Evolutionary conservation across 306 rosid genomes (phyloP).

Genomic region (Vicia sativa): DNA sequence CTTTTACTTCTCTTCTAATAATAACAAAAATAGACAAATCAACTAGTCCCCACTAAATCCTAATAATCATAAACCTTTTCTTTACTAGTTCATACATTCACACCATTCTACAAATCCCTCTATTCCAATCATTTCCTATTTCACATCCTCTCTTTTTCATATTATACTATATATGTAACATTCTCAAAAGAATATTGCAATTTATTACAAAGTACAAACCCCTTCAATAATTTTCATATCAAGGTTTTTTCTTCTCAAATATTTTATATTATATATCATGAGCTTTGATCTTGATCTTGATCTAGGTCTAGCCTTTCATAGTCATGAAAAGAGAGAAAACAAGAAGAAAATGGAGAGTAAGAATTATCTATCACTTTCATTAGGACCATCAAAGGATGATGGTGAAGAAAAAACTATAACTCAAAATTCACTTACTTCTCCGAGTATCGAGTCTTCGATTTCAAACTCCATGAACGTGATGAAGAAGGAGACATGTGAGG

Average conservation of each 20-base stretch:
- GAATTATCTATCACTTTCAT: conserved; percentile 57
- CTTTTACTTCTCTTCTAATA: conserved; percentile 22
- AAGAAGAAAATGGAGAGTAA: conserved; percentile 34
- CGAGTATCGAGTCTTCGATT: conserved; percentile 64
- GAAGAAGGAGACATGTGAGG: conserved; percentile 68
- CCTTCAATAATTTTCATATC: conserved; percentile 27
- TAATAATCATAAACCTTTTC: background rate
- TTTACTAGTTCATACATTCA: conserved; percentile 3
- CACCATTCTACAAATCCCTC: conserved; percentile 25
- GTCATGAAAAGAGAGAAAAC: conserved; percentile 16
- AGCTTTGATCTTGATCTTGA: conserved; percentile 60
- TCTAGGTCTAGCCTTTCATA: conserved; percentile 53
- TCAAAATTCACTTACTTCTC: conserved; percentile 44
- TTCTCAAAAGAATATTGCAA: conserved; percentile 12
- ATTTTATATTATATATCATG: conserved; percentile 42
- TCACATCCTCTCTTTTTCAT: conserved; percentile 5
- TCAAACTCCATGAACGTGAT: conserved; percentile 63
- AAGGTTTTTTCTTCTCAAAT: background rate
- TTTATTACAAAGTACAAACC: conserved; percentile 22
- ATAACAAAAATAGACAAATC: conserved; percentile 29
- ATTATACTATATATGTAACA: background rate
- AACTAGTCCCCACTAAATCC: conserved; percentile 41
- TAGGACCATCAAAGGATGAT: conserved; percentile 54
- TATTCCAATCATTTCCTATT: conserved; percentile 7
- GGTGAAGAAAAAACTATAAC: background rate